Evolutionary conservation across 176 grass and related monocot species (phyloP).

Genomic region (Thinopyrum elongatum): DNA sequence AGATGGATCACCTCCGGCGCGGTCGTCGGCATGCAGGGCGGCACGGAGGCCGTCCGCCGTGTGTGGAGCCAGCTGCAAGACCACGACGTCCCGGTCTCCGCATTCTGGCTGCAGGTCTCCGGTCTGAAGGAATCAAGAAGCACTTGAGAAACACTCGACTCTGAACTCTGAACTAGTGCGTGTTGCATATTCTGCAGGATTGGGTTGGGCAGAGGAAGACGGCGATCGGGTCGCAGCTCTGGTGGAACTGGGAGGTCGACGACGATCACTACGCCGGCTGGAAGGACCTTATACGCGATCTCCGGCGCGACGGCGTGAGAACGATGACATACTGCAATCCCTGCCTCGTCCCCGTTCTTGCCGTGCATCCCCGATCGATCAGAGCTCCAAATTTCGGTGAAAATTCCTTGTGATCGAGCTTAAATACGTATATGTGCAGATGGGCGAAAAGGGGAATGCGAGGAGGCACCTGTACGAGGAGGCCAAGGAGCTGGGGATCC

Average conservation of each 20-base stretch:
- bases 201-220: slow-evolving; percentile 97
- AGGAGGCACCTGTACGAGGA: slow-evolving; percentile 70
- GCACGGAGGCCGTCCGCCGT: slow-evolving; percentile 57
- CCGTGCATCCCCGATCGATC: neutral
- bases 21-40: slow-evolving; percentile 88
- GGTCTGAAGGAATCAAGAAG: slow-evolving; percentile 10
- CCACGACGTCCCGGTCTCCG: slow-evolving; percentile 69
- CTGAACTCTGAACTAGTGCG: neutral
- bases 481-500: slow-evolving; percentile 61
- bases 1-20: slow-evolving; percentile 85
- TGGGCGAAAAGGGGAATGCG: slow-evolving; percentile 50
- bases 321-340: slow-evolving; percentile 91
- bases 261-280: slow-evolving; percentile 59
- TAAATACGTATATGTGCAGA: slow-evolving; percentile 26
- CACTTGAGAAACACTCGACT: neutral
- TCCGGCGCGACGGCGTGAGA: slow-evolving; percentile 47
- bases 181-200: slow-evolving; percentile 43
- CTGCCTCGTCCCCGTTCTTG: slow-evolving; percentile 70
- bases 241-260: slow-evolving; percentile 98
- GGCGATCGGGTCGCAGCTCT: slow-evolving; percentile 81
- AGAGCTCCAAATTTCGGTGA: neutral
- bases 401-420: neutral
- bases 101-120: slow-evolving; percentile 93
- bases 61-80: slow-evolving; percentile 75
- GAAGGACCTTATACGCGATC: slow-evolving; percentile 60